These are phyloP conservation scores for Elasticomyces elasticus DNA, from an alignment of 495 filamentous ascomycete species.

Conservation along the genomic window DNA sequence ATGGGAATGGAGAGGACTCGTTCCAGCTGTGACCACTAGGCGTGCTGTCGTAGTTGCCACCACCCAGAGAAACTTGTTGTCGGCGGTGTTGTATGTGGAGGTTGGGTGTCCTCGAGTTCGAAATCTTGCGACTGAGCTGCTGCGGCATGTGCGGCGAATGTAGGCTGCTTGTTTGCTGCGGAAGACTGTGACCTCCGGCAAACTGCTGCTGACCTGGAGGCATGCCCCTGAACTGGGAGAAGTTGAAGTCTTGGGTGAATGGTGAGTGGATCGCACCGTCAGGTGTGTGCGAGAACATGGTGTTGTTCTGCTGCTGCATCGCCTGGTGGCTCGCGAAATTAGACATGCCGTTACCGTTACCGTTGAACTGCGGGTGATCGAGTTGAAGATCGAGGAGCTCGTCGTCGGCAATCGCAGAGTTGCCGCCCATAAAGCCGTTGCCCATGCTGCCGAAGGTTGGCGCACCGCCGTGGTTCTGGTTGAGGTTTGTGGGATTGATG, in stretches of 20 bases:
- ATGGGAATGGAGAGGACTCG: constrained; percentile 58
- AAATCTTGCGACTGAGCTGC: constrained; percentile 58
- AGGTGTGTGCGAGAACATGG: constrained; percentile 73
- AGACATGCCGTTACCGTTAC: constrained; percentile 34
- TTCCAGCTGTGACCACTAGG: constrained; percentile 70
- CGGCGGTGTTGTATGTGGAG: constrained; percentile 33
- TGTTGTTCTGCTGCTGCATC: constrained; percentile 32
- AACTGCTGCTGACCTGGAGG: constrained; percentile 32
- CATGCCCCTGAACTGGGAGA: constrained; percentile 56
- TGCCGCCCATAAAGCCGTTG: constrained; percentile 31
- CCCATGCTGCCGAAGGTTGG: constrained; percentile 22
- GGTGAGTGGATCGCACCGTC: constrained; percentile 83
- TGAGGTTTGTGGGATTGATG: constrained; percentile 80
- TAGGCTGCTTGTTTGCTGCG: constrained; percentile 14
- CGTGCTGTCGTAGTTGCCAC: constrained; percentile 56
- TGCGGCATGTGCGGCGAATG: constrained; percentile 9
- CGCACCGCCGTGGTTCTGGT: constrained; percentile 31
- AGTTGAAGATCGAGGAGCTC: constrained; percentile 46
- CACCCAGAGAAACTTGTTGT: constrained; percentile 14
- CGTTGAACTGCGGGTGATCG: constrained; percentile 9
- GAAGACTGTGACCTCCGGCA: constrained; percentile 32
- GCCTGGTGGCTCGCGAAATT: constrained; percentile 41
- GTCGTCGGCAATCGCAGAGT: constrained; percentile 51
- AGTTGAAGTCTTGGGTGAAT: constrained; percentile 66
- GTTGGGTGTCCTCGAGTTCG: constrained; percentile 65